Evolutionary conservation across 345 rosid genomes (phyloP), one percentile per base, ranked within the genome.

Genomic region (Euphorbia lathyris): DNA sequence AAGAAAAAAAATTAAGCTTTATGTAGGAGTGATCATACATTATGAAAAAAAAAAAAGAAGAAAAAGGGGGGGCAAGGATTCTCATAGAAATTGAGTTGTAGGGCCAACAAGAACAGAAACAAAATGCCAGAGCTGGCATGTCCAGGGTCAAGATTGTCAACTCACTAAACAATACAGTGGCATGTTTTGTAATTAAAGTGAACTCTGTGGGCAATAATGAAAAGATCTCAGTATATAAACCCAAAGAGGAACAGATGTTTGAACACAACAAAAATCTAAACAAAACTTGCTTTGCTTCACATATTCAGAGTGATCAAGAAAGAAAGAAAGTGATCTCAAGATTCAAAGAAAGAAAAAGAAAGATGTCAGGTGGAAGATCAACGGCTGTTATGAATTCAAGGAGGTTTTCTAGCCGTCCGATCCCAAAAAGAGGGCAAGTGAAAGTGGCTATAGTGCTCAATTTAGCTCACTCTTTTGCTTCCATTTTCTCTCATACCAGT

Each of bases 401-500:
- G 67, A 63, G 67, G 69, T 61, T 71, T 12, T 51, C 43, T n/a
- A 50, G 85, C 80, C 92, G 97, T 72, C 86, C 72, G 68, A 81
- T 87, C 13, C 97, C 97, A 1, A 87, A 83, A 82, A 85, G 96
- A 79, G 93, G 96, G 1, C 86, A 79, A 66, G 88, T 90, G 74
- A 90, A 86, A 84, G 77, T 86, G 84, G 92, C 84, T 4, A 82
- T 90, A 38, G 76, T 84, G 26, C 73, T 84, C 62, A 88, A 84
- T 2, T 59, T 90, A 68, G 89, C 86, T 65, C 82, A 84, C 53
- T 66, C 86, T 40, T 65, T 90, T 58, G 89, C 87, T 74, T 87
- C 92, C 3, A 76, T 88, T 66, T 88, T 88, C 75, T 70, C 80
- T 32, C 74, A 47, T 23, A 64, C 23, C 16, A 56, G 60, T 58